Percentiles rank a stretch among this genome's conserved stretches.
These are phyloP conservation scores for Sextonia rubra DNA, from an alignment of 164 flowering plant genomes.

Conservation along the genomic window DNA sequence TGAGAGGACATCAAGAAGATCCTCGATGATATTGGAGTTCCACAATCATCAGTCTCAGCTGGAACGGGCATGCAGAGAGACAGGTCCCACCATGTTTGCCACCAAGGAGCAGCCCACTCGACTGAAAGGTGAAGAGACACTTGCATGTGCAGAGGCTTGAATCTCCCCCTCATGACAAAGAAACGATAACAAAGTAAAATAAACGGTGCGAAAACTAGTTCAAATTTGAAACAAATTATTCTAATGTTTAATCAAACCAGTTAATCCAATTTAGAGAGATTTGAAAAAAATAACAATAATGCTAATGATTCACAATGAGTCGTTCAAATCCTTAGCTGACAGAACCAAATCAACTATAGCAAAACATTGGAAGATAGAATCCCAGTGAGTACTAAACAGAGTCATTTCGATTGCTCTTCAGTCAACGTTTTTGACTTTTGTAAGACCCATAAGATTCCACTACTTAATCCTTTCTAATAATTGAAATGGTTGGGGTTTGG, in stretches of 20 bases:
- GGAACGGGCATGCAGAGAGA: background rate
- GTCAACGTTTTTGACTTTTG: background rate
- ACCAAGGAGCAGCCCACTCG: background rate
- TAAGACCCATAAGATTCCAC: background rate
- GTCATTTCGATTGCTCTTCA: background rate
- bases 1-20: background rate
- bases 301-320: background rate
- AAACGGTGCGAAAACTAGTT: conserved; percentile 9
- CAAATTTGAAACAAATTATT: background rate
- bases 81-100: conserved; percentile 3
- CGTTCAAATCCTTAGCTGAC: background rate
- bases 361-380: too few species aligned
- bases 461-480: background rate
- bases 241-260: background rate
- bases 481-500: background rate
- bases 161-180: conserved; percentile 20
- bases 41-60: background rate
- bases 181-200: conserved; percentile 9
- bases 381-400: background rate
- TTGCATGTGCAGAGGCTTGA: conserved; percentile 19
- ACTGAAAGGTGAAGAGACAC: conserved; percentile 7
- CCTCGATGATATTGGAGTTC: background rate
- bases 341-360: too few species aligned
- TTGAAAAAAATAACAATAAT: background rate
- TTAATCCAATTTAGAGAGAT: background rate